phyloP scores from a whole-genome alignment of 2,329 filamentous ascomycete species.

The Penicillium sp. region DNA sequence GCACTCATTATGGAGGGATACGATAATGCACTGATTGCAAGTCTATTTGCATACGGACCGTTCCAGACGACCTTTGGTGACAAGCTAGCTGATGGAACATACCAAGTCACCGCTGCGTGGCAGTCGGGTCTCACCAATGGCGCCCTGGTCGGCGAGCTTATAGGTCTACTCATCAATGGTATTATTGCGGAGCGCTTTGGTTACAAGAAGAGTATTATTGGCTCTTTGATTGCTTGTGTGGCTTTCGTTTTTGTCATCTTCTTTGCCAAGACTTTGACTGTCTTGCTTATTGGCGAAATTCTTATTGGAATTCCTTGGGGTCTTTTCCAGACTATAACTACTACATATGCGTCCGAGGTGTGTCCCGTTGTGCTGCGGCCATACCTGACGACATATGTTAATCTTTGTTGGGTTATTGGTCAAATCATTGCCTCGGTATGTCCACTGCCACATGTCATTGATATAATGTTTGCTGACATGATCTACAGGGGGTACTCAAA shows the following conservation, averaged over 20 bases:
- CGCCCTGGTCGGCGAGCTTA: conserved; percentile 62
- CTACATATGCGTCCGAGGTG: conserved; percentile 9
- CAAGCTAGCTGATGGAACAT: not conserved
- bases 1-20: conserved; percentile 44
- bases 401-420: conserved; percentile 45
- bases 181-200: conserved; percentile 63
- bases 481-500: conserved; percentile 6
- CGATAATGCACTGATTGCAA: conserved; percentile 35
- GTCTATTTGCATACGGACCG: conserved; percentile 21
- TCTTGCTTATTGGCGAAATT: conserved; percentile 47
- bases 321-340: conserved; percentile 6
- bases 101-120: conserved; percentile 2
- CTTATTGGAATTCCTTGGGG: conserved; percentile 11
- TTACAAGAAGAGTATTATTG: conserved; percentile 65
- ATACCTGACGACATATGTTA: conserved; percentile 19
- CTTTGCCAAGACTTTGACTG: conserved; percentile 54
- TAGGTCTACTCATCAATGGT: conserved; percentile 66
- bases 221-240: conserved; percentile 53
- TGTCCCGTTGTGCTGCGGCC: conserved; percentile 9
- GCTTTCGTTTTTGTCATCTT: conserved; percentile 63
- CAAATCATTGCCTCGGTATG: conserved; percentile 42
- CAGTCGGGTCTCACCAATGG: conserved; percentile 55
- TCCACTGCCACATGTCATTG: not conserved
- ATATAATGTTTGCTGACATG: not conserved
- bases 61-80: conserved; percentile 21